These are phyloP conservation scores for Pleurotus salmoneostramineus DNA, from an alignment of 768 basidiomycete genomes.

Conservation along the genomic window DNA sequence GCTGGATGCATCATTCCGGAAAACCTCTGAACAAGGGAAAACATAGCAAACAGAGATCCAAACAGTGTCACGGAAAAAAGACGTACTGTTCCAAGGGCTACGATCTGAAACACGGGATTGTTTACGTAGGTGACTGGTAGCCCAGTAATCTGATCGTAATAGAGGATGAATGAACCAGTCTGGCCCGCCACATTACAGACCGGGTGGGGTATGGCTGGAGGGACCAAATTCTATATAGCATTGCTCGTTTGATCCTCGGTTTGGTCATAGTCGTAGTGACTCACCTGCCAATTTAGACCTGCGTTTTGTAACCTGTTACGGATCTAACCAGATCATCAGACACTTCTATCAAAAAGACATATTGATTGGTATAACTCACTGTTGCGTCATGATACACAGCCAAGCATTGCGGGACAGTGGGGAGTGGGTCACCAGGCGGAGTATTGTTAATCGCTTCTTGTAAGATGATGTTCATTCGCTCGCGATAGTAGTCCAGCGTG, in stretches of 20 bases:
- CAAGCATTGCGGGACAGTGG: background rate
- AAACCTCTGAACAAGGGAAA: background rate
- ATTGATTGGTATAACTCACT: background rate
- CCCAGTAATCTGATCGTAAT: background rate
- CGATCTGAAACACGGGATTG: background rate
- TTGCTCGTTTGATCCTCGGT: too few species aligned
- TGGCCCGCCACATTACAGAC: background rate
- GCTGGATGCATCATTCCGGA: background rate
- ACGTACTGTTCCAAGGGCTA: background rate
- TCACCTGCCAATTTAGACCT: background rate
- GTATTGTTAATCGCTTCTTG: background rate
- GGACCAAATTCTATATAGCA: background rate
- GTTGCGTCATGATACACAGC: background rate
- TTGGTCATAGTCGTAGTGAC: too few species aligned
- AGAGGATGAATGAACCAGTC: background rate
- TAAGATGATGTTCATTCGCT: background rate
- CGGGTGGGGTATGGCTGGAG: background rate
- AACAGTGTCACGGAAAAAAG: too few species aligned
- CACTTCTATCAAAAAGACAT: too few species aligned
- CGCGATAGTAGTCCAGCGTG: background rate
- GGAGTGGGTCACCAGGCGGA: background rate
- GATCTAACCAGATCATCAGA: background rate
- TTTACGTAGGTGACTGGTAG: background rate
- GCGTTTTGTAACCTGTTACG: background rate
- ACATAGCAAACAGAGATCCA: too few species aligned